A percentile compares a stretch with the other conserved stretches of the same genome.
phyloP scores from a whole-genome alignment of 192 early-diverging fungal species.

The Spizellomyces punctatus region DNA sequence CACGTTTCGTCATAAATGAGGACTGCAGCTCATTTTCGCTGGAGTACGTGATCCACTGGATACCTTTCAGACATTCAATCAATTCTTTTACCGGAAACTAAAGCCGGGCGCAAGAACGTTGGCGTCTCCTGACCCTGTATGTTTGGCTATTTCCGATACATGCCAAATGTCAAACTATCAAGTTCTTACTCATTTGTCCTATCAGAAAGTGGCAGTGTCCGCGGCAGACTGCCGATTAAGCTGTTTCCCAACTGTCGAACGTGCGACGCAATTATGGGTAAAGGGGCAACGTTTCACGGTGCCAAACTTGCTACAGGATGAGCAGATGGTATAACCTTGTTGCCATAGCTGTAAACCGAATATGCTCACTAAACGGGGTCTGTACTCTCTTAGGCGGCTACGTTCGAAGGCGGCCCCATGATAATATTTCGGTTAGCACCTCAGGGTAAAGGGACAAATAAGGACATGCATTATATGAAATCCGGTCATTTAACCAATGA shows the following conservation, averaged over 20 bases:
- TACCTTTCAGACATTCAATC: conserved; percentile 76
- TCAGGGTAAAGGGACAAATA: conserved; percentile 47
- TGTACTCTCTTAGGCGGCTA: conserved; percentile 10
- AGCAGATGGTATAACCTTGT: conserved; percentile 12
- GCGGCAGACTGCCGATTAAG: conserved; percentile 77
- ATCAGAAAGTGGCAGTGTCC: conserved; percentile 58
- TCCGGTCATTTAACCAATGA: no score
- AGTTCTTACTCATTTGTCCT: neutral
- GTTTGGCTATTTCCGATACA: neutral
- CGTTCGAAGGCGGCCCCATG: conserved; percentile 64
- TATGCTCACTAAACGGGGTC: no score
- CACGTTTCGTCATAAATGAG: neutral
- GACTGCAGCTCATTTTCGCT: neutral
- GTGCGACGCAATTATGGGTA: conserved; percentile 76
- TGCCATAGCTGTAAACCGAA: no score
- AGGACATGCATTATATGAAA: no score
- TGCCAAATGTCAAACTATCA: neutral
- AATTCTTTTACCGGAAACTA: conserved; percentile 84
- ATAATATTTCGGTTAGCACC: conserved; percentile 79
- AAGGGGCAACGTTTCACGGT: conserved; percentile 76
- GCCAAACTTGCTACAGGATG: conserved; percentile 56
- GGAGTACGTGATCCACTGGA: conserved; percentile 65
- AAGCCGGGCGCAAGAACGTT: conserved; percentile 62
- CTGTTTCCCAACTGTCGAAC: conserved; percentile 64
- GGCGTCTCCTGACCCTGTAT: conserved; percentile 38